Conservation (phyloP, 345 rosid species). For the Ricinus communis region DNA sequence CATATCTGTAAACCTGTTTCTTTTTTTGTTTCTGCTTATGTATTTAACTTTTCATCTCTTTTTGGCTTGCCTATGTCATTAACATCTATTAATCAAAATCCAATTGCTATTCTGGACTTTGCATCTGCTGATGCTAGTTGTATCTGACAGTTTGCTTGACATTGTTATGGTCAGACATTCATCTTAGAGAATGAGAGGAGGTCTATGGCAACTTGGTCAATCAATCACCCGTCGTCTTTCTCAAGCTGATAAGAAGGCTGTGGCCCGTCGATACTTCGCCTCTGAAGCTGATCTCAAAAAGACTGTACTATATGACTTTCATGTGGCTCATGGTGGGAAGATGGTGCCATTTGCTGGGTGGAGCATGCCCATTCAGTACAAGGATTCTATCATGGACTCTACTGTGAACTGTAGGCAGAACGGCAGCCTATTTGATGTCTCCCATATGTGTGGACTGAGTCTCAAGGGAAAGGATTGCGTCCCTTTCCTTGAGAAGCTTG, state of each 20-base stretch:
- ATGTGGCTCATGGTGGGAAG: constrained; percentile 77
- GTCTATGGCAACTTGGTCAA: constrained; percentile 96
- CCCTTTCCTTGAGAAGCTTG: constrained; percentile 89
- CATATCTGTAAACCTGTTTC: too few species aligned
- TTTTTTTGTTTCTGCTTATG: too few species aligned
- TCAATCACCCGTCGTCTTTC: constrained; percentile 77
- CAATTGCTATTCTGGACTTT: neutral
- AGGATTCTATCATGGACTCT: constrained; percentile 96
- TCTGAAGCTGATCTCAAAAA: constrained; percentile 84
- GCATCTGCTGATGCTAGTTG: neutral
- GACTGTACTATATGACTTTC: constrained; percentile 87
- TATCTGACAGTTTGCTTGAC: constrained; percentile 1
- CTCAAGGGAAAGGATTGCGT: constrained; percentile 92
- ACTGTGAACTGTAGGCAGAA: constrained; percentile 87
- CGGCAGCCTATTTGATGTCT: constrained; percentile 88
- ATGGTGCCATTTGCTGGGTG: constrained; percentile 99
- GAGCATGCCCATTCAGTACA: constrained; percentile 99
- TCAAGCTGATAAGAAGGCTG: constrained; percentile 68
- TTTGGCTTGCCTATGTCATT: neutral
- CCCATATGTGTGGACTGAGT: constrained; percentile 97
- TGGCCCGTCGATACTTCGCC: constrained; percentile 63
- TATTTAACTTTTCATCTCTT: too few species aligned
- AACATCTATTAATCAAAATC: neutral
- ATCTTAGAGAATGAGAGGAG: constrained; percentile 77
- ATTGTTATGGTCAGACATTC: constrained; percentile 31